A percentile compares a stretch with the other conserved stretches of the same genome.
These are phyloP conservation scores for Curvularia lunata DNA, from an alignment of 2,329 filamentous ascomycete genomes.

Conservation along the genomic window DNA sequence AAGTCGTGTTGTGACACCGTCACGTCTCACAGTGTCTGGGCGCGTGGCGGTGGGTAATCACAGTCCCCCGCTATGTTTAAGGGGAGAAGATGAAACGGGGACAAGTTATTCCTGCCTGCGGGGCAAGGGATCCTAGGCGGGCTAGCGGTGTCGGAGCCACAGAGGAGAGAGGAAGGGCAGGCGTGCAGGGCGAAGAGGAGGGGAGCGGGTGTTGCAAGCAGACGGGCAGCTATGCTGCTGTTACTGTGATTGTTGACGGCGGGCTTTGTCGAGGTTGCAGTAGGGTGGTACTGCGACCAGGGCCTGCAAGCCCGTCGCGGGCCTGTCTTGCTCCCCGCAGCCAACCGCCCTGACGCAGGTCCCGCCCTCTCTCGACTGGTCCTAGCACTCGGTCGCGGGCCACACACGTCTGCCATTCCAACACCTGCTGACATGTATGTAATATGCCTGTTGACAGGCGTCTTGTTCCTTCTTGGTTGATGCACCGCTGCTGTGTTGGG, in stretches of 20 bases:
- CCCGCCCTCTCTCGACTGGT: conserved; percentile 8
- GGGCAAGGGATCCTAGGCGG: conserved; percentile 4
- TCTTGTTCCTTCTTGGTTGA: not conserved
- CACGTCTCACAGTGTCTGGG: conserved; percentile 35
- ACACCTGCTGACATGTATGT: not conserved
- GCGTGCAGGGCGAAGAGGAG: not conserved
- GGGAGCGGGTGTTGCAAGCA: conserved; percentile 1
- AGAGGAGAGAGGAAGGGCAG: not conserved
- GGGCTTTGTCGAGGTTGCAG: conserved; percentile 23
- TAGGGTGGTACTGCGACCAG: conserved; percentile 23
- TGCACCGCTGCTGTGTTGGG: not conserved
- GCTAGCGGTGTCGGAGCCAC: conserved; percentile 8
- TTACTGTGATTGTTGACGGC: conserved; percentile 18
- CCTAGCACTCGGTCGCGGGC: conserved; percentile 4
- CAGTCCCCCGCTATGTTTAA: conserved; percentile 43
- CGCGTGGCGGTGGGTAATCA: conserved; percentile 35
- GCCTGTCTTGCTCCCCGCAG: conserved; percentile 26
- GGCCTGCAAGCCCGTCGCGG: conserved; percentile 30
- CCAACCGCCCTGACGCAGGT: conserved; percentile 27
- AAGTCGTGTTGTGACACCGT: conserved; percentile 42
- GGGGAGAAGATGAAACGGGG: conserved; percentile 35
- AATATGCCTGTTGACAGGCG: not conserved
- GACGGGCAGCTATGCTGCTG: not conserved
- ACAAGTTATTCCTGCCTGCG: conserved; percentile 2
- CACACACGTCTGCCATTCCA: not conserved